These are phyloP conservation scores for Aspergillus neoniger DNA, from an alignment of 2,329 filamentous ascomycete species.

Conservation along the genomic window DNA sequence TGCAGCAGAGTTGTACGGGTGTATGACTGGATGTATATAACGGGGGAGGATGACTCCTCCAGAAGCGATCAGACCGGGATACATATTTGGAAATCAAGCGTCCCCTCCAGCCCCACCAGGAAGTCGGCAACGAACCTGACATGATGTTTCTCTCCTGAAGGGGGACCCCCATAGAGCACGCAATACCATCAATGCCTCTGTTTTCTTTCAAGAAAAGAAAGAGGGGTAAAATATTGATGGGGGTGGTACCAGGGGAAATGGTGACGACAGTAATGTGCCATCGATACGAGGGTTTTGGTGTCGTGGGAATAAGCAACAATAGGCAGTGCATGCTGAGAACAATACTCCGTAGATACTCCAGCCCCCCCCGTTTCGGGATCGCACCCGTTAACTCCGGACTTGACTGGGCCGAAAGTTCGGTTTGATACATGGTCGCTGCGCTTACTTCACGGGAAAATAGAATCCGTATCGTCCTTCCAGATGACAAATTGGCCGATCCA, in stretches of 20 bases:
- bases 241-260: not conserved
- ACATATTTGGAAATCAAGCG: slow-evolving; percentile 37
- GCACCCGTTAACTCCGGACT: slow-evolving; percentile 24
- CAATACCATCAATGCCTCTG: not conserved
- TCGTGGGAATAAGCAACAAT: not conserved
- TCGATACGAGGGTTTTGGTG: not conserved
- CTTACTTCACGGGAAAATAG: slow-evolving; percentile 35
- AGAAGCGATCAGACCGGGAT: slow-evolving; percentile 32
- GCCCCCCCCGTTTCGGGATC: slow-evolving; percentile 10
- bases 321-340: not conserved
- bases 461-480: slow-evolving; percentile 33
- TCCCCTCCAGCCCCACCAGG: slow-evolving; percentile 29
- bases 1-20: slow-evolving; percentile 1
- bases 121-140: slow-evolving; percentile 27
- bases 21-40: slow-evolving; percentile 7
- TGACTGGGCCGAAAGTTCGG: slow-evolving; percentile 21
- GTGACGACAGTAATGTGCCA: not conserved
- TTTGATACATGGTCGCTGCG: slow-evolving; percentile 19
- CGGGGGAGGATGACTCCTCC: slow-evolving; percentile 9
- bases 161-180: not conserved
- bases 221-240: not conserved
- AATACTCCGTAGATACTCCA: slow-evolving; percentile 9
- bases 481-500: slow-evolving; percentile 41
- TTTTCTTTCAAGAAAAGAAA: not conserved
- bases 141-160: slow-evolving; percentile 12